Evolutionary conservation across 805 yeast species (phyloP).

Genomic region (Candida patagonica): DNA sequence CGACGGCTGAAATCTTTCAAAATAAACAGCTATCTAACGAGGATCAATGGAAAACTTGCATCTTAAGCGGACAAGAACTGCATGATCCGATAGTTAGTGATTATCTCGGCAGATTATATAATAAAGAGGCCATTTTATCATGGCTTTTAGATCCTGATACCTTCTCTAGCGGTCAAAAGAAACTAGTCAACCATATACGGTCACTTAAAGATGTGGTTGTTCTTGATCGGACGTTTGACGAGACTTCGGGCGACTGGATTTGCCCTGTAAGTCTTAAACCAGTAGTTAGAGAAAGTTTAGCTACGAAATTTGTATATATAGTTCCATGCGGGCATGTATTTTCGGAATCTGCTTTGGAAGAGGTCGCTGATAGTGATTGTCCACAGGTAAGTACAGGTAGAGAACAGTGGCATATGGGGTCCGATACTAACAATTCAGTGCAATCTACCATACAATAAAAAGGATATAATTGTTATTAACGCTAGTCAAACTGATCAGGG

Average conservation of each 20-base stretch:
- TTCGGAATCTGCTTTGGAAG: conserved; percentile 17
- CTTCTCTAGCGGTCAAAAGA: conserved; percentile 12
- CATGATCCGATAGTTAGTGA: conserved; percentile 52
- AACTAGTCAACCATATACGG: conserved; percentile 28
- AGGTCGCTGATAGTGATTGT: conserved; percentile 5
- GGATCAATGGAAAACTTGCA: conserved; percentile 40
- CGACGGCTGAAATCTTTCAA: conserved; percentile 19
- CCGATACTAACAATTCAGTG: too few species aligned
- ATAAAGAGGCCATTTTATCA: conserved; percentile 53
- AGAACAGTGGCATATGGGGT: too few species aligned
- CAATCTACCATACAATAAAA: conserved; percentile 1
- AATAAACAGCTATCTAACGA: conserved; percentile 17
- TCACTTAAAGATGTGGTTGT: conserved; percentile 37
- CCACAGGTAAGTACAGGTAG: too few species aligned
- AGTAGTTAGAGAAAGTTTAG: conserved; percentile 22
- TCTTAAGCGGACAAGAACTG: conserved; percentile 34
- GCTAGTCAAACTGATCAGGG: background rate
- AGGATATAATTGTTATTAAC: background rate
- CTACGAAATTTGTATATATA: conserved; percentile 34
- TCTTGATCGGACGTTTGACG: conserved; percentile 23
- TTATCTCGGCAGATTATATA: conserved; percentile 50
- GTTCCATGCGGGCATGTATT: conserved; percentile 26
- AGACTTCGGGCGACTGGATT: conserved; percentile 19
- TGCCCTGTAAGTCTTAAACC: conserved; percentile 32
- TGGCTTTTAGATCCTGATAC: conserved; percentile 35